Evolutionary conservation across 345 rosid species (phyloP).

Genomic region (Excoecaria agallocha): DNA sequence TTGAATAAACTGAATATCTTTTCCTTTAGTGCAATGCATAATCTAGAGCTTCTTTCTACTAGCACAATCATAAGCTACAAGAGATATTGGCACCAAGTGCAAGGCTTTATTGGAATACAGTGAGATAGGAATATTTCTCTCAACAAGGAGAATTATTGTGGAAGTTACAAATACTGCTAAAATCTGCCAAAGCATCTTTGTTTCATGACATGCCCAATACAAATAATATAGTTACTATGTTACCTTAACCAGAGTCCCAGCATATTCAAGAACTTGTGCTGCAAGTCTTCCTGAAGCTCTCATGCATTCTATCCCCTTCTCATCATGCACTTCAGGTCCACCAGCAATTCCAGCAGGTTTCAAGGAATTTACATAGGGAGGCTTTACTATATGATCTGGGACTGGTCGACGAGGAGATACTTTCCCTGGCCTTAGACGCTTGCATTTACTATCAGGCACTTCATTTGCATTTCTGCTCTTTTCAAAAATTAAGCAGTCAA

Average conservation of each 20-base stretch:
- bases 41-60: neutral
- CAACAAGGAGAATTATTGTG: neutral
- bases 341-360: constrained; percentile 64
- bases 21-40: neutral
- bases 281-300: constrained; percentile 92
- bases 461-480: constrained; percentile 49
- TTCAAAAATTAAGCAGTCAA: constrained; percentile 23
- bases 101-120: neutral
- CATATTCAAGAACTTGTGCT: constrained; percentile 73
- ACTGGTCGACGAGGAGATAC: constrained; percentile 72
- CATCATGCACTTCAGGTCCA: constrained; percentile 73
- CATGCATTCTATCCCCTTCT: constrained; percentile 74
- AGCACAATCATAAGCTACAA: neutral
- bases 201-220: neutral
- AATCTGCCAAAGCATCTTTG: neutral
- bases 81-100: neutral
- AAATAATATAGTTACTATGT: neutral
- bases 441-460: constrained; percentile 42
- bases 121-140: neutral
- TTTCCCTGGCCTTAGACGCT: constrained; percentile 62
- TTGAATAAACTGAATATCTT: constrained; percentile 2
- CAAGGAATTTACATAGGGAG: constrained; percentile 61
- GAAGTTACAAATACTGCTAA: too few relatives aligned
- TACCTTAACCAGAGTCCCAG: constrained; percentile 86
- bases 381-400: constrained; percentile 59